phyloP scores from a whole-genome alignment of 2,329 filamentous ascomycete species.

The Aphanoascus verrucosus region DNA sequence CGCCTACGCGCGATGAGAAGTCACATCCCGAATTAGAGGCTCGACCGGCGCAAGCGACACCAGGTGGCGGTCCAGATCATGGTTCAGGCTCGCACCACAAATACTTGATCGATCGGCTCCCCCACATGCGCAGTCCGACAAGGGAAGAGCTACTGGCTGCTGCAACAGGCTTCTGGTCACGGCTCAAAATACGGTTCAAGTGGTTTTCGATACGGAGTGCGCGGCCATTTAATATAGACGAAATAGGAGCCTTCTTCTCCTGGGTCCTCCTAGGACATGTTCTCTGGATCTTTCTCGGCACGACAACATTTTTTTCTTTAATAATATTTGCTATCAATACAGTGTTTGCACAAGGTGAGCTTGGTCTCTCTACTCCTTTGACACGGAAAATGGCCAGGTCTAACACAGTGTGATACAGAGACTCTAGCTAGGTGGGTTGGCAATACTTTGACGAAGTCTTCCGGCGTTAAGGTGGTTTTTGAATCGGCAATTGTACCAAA shows the following conservation, averaged over 20 bases:
- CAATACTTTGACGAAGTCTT: conserved; percentile 88
- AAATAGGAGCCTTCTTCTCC: conserved; percentile 89
- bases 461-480: conserved; percentile 86
- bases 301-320: conserved; percentile 92
- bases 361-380: background rate
- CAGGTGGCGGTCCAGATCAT: background rate
- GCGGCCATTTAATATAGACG: conserved; percentile 88
- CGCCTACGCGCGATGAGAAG: background rate
- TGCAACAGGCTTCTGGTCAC: conserved; percentile 84
- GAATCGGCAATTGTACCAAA: conserved; percentile 95
- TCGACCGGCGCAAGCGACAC: background rate
- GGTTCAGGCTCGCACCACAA: conserved; percentile 20
- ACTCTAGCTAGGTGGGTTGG: conserved; percentile 86
- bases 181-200: conserved; percentile 85
- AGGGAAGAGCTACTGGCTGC: conserved; percentile 89
- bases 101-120: conserved; percentile 49
- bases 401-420: conserved; percentile 45
- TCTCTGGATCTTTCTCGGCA: conserved; percentile 91
- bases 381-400: background rate
- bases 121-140: conserved; percentile 69
- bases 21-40: background rate
- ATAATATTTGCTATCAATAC: conserved; percentile 88
- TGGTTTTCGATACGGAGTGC: conserved; percentile 94
- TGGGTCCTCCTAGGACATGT: conserved; percentile 92
- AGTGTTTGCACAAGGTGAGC: conserved; percentile 78